Conservation (phyloP, 2,329 filamentous ascomycete genomes). For the Ophiognomonia clavigignenti-juglandacearum region DNA sequence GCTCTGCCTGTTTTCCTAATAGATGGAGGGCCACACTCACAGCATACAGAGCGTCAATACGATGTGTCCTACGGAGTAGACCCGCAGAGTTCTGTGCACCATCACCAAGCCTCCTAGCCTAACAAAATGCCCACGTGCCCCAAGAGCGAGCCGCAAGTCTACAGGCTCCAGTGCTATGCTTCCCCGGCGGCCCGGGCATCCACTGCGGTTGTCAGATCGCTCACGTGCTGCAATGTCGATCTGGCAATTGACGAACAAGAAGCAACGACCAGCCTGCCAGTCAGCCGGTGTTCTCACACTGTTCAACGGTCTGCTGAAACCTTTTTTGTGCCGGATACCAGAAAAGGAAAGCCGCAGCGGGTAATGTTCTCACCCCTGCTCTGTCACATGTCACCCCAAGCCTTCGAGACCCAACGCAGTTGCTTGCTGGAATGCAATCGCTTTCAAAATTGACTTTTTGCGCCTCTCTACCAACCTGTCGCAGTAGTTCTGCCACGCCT, state of each 20-base stretch:
- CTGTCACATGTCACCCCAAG: not conserved
- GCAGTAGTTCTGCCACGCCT: too few relatives aligned
- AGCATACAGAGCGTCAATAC: too few relatives aligned
- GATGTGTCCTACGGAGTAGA: too few relatives aligned
- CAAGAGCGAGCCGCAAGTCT: not conserved
- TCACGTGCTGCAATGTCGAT: slow-evolving; percentile 5
- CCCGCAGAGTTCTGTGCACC: too few relatives aligned
- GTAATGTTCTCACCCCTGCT: not conserved
- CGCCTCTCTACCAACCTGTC: not conserved
- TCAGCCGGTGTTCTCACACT: too few relatives aligned
- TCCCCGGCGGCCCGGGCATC: not conserved
- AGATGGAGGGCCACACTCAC: too few relatives aligned
- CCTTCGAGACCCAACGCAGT: too few relatives aligned
- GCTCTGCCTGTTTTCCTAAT: too few relatives aligned
- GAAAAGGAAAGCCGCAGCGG: not conserved
- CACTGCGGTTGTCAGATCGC: not conserved
- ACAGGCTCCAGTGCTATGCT: too few relatives aligned
- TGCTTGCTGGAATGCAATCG: not conserved
- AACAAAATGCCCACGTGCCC: slow-evolving; percentile 15
- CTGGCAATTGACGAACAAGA: not conserved
- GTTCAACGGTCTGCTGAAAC: not conserved
- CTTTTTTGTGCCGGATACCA: too few relatives aligned
- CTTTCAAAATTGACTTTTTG: too few relatives aligned
- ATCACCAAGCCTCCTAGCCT: slow-evolving; percentile 3
- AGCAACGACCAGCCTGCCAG: not conserved